Evolutionary conservation across 345 rosid species (phyloP).

Genomic region (Acer saccharum): DNA sequence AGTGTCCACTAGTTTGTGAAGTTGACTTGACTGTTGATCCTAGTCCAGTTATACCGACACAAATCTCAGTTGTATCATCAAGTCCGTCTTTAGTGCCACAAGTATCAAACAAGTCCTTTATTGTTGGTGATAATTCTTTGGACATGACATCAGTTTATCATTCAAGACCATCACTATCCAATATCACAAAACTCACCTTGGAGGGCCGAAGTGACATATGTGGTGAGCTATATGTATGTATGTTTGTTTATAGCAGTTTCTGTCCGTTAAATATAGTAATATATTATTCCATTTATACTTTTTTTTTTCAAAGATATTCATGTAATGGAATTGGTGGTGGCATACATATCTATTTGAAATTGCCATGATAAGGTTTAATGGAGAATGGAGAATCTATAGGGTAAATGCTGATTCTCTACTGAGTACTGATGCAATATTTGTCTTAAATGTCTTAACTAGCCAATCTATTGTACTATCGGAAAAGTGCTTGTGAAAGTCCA

Average conservation of each 20-base stretch:
- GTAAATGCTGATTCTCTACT: not conserved
- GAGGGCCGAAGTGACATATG: conserved; percentile 73
- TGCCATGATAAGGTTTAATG: not conserved
- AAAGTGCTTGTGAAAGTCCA: not conserved
- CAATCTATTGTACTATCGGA: not conserved
- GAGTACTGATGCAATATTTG: not conserved
- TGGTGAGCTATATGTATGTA: conserved; percentile 50
- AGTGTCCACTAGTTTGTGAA: conserved; percentile 50
- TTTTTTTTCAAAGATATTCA: not conserved
- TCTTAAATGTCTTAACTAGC: conserved; percentile 4
- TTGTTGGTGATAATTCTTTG: conserved; percentile 22
- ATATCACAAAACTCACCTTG: conserved; percentile 56
- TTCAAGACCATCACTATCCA: conserved; percentile 37
- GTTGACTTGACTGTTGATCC: conserved; percentile 71
- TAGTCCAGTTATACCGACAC: conserved; percentile 45
- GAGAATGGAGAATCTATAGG: conserved; percentile 1
- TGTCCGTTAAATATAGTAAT: conserved; percentile 1
- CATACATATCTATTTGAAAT: not conserved
- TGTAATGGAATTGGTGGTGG: not conserved
- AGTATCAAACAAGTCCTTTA: conserved; percentile 25
- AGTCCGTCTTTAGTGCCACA: conserved; percentile 32
- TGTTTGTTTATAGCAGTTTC: not conserved
- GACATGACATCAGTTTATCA: conserved; percentile 15
- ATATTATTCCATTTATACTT: not conserved
- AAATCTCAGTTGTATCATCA: conserved; percentile 47